Conservation (phyloP, 202 grass and related monocot genomes). For the Schoenoplectus triqueter region DNA sequence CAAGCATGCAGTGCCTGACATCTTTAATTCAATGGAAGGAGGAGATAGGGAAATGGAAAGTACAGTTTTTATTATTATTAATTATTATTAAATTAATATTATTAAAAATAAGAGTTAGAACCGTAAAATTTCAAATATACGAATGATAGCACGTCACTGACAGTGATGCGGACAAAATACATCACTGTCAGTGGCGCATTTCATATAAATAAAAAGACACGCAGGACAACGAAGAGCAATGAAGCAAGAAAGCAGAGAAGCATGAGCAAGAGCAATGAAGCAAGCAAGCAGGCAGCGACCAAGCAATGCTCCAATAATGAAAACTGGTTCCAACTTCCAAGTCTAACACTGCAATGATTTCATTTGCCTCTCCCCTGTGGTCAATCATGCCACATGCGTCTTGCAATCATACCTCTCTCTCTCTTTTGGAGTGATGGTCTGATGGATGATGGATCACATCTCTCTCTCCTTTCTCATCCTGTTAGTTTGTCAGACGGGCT, state of each 20-base stretch:
- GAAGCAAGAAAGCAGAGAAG: too few species aligned
- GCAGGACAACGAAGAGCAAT: not conserved
- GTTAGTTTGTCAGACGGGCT: constrained; percentile 20
- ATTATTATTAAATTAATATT: too few species aligned
- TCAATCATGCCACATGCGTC: constrained; percentile 44
- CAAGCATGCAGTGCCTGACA: constrained; percentile 31
- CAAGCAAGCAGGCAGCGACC: not conserved
- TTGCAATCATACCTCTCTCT: constrained; percentile 35
- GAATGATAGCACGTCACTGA: too few species aligned
- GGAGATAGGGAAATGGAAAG: too few species aligned
- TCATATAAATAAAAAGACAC: not conserved
- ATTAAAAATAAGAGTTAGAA: too few species aligned
- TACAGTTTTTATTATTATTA: too few species aligned
- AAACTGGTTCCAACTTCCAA: constrained; percentile 21
- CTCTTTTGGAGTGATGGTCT: constrained; percentile 27
- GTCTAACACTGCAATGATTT: constrained; percentile 42
- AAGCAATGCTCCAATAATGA: constrained; percentile 36
- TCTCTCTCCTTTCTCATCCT: constrained; percentile 10
- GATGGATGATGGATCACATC: constrained; percentile 29
- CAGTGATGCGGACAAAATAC: too few species aligned
- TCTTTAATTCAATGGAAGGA: constrained; percentile 19
- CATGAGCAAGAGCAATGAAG: not conserved
- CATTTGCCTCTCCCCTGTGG: constrained; percentile 34
- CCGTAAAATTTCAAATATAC: too few species aligned
- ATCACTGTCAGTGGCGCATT: too few species aligned